Base-by-base conservation (phyloP, 805 yeast genomes). In the Candida ulmi region DNA sequence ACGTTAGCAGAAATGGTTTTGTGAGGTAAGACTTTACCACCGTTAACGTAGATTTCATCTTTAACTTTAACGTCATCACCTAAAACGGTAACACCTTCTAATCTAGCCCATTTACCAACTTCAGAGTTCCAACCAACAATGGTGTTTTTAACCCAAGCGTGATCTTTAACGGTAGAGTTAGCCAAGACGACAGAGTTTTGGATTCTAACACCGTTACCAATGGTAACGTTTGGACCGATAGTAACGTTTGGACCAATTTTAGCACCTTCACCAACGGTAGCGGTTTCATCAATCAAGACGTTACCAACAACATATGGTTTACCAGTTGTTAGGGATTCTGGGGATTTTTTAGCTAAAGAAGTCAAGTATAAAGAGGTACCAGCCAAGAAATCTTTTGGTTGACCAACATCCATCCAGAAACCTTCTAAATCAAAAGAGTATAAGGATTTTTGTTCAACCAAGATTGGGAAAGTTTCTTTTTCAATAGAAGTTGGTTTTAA, bases 401-500 rank as follows among this genome's bases (percentile, higher is more conserved):
- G 99, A 69, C 99, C 99, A 55, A 93, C 97, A 69, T 93, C 99
- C 99, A 93, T 93, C 99, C 99, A 93, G 86, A 81, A 93, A 52
- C 99, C 98, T 75, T 93, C 97, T 62, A 93, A 80, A 69, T 93
- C 99, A 61, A 86, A 93, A 40, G 98, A 90, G 77, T 82, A 93
- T 59, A 93, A 77, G 45, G 83, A 76, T 62, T 83, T 88, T 63
- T 83, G 72, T 69, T 86, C 95, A 52, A 95, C 97, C 58, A 93
- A 78, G 58, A 74, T 71, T 59, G 99, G 99, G 96, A 93, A 93
- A 55, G 97, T 90, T 78, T 93, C 99, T 83, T 90, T 90, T 78
- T 93, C 99, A 58, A 93, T 93, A 38, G 98, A 91, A 55, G 99
- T 93, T 68, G 99, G 99, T 69, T 90, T 88, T 79, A 91, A 78